Evolutionary conservation across 257 asterid genomes (phyloP), one percentile per base, ranked within the genome.

Genomic region (Prunella vulgaris): DNA sequence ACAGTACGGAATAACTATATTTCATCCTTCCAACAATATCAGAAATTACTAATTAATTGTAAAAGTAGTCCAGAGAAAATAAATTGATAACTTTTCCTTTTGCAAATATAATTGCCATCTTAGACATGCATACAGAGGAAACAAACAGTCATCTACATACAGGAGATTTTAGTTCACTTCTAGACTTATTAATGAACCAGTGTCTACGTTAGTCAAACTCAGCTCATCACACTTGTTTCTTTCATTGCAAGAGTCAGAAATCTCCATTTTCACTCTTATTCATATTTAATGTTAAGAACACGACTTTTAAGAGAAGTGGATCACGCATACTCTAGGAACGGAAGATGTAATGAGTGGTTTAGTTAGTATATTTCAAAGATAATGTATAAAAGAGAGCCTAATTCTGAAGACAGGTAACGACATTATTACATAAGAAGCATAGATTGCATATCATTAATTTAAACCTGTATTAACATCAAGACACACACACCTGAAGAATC

Each of bases 401-500:
- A 32, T 22, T 53, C 37, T 42, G 24, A 30, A 60, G 27, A 28
- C 27, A 14, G 30, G 68, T 30, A 48, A 44, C 12, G 18, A 60
- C 33, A 70, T 60, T 21, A 46, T 28, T 49, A 20, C n/a, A 60
- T 46, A 71, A 46, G 27, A 60, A 9, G 13, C 6, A 27, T 3
- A 62, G 54, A 48, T 53, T 14, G 75, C 53, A 38, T 15, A 28
- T 14, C 6, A 38, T 70, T 46, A 70, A 20, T 28, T 27, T 61
- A 60, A 44, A 66, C 28, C 22, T 24, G 69, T 40, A 42, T 2
- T 57, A 68, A 72, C 33, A 46, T 68, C 20, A 66, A 59, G 20
- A 46, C 53, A 46, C 53, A 15, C 60, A 56, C 14, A 91, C 99
- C 85, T 89, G 97, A 83, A 91, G 96, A 75, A 94, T 80, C 75